Evolutionary conservation across 1,139 yeast genomes (phyloP), one percentile per base, ranked within the genome.

Genomic region (Candida sojae): DNA sequence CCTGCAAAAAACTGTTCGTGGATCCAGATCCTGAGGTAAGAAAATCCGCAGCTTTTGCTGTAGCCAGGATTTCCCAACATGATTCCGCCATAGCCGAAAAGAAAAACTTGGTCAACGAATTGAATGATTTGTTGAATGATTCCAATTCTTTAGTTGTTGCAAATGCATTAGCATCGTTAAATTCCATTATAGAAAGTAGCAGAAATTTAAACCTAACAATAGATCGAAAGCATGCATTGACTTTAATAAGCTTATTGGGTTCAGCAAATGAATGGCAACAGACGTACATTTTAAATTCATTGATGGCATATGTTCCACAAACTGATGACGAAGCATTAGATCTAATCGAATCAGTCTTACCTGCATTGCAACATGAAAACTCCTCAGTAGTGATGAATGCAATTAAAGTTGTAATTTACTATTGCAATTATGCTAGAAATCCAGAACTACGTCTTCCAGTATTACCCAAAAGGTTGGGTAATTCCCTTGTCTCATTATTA

Each of bases 211-310:
- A 77, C 35, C 67, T 88, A 46, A 73, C 80, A 1, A 76, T 88
- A 21, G 86, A 82, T 59, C 73, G 74, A 45, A 62, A 66, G 1
- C 88, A 86, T 57, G 83, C 88, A 1, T 57, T 77, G 40, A 72
- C 75, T 34, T 67, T 88, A 26, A 74, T 83, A 2, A 66, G 71
- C 5, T 68, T 73, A 46, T 64, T 88, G 39, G 66, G 75, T 2
- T 79, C 73, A 48, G 76, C 86, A 46, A 84, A 86, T 54, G 97
- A 91, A 62, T 91, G 97, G 96, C 80, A 84, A 46, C 96, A 86
- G 60, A 75, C 82, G 0, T 80, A 85, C 48, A 74, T 90, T n/a
- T 69, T 92, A 48, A 82, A 83, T 48, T 79, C 93, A 0, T 64
- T 92, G 42, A 75, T 84, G 77, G 73, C 82, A 17, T 89, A 79